Conservation (phyloP, 2,329 filamentous ascomycete genomes). For the Venturia asperata region DNA sequence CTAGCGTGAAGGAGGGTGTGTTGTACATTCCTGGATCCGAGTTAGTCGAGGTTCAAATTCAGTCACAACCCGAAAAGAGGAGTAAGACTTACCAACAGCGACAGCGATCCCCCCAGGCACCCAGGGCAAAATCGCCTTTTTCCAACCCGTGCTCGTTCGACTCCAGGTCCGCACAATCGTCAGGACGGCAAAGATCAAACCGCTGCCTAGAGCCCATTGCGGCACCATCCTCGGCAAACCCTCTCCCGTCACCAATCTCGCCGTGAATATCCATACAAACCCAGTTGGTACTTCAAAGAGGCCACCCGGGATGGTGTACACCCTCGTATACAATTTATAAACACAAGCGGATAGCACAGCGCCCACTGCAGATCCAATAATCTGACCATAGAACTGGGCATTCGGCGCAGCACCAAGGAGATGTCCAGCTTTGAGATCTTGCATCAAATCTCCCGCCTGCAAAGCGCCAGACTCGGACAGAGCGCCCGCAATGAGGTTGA, state of each 20-base stretch:
- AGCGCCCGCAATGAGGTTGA: slow-evolving; percentile 90
- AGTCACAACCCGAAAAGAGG: neutral
- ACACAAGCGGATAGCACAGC: slow-evolving; percentile 80
- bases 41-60: slow-evolving; percentile 7
- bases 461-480: slow-evolving; percentile 79
- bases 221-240: slow-evolving; percentile 78
- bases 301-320: slow-evolving; percentile 81
- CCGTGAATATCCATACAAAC: slow-evolving; percentile 97
- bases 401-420: slow-evolving; percentile 84
- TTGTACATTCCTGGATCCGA: slow-evolving; percentile 77
- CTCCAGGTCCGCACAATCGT: slow-evolving; percentile 58
- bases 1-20: slow-evolving; percentile 88
- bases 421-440: slow-evolving; percentile 95
- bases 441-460: slow-evolving; percentile 93
- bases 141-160: slow-evolving; percentile 28
- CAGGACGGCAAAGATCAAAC: slow-evolving; percentile 61
- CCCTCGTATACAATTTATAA: slow-evolving; percentile 82
- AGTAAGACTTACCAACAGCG: slow-evolving; percentile 63
- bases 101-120: slow-evolving; percentile 93
- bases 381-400: slow-evolving; percentile 93
- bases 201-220: slow-evolving; percentile 71
- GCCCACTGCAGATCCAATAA: slow-evolving; percentile 81
- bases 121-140: slow-evolving; percentile 49
- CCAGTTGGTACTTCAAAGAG: slow-evolving; percentile 91
- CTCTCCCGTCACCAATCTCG: slow-evolving; percentile 82